Base-by-base conservation (phyloP, 1,284 basidiomycete genomes). In the Filobasidium uniguttulatum region DNA sequence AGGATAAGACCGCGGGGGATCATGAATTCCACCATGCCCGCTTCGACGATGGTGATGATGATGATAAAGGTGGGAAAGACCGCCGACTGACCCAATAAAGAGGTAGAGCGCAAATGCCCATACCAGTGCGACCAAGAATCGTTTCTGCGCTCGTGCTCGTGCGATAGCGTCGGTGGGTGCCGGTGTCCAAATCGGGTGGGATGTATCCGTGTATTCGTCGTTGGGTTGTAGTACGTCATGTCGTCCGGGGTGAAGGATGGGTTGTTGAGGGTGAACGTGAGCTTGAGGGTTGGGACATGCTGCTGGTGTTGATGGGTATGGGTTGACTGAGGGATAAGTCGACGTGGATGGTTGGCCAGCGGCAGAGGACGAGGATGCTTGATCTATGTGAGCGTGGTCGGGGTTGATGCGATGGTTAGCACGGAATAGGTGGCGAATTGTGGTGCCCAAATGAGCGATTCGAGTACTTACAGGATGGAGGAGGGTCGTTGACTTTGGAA, bases 81-180 rank as follows among this genome's bases (percentile, higher is more conserved):
- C n/a, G n/a, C n/a, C n/a, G 3, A 64, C 66, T 59, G 48, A 68
- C 66, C 61, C 65, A 23, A 62, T 34, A 6, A 60, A 34, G 22
- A 66, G 57, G 58, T 61, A 68, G 44, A 68, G 66, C n/a, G 59
- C 46, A 53, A 64, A 61, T 1, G 61, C 66, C 62, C 62, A 67
- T 37, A 65, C 53, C 50, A 68, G 55, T 1, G 66, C 61, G 15
- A 56, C 54, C 58, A 63, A 66, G 55, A 68, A 68, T 37, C 66
- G 53, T 29, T 60, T 53, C n/a, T 60, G 46, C 6, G 66, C 65
- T 30, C 66, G 48, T 19, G 58, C 49, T 33, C 56, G 50, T 4
- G 65, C 66, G 5, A 64, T 57, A 19, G 38, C 46, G 3, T 55
- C 46, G 41, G 48, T 56, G 1, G 61, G 46, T 2, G 58, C 58